phyloP scores from a whole-genome alignment of 352 stramenopile genomes.

The Phytopythium boreale region DNA sequence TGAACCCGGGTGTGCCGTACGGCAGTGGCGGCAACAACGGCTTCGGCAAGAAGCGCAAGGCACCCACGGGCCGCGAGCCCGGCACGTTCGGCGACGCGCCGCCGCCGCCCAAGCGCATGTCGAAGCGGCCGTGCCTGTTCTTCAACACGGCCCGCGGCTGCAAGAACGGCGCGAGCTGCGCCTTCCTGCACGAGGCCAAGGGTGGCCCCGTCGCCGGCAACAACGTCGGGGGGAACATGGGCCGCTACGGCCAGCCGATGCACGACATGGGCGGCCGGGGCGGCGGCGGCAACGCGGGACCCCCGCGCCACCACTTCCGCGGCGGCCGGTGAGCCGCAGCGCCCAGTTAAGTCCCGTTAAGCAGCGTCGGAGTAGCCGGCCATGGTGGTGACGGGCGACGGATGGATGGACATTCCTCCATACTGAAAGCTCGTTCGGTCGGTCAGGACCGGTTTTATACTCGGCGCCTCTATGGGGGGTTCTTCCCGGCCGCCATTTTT shows the following conservation, averaged over 20 bases:
- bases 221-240: neutral
- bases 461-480: neutral
- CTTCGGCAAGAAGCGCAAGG: conserved; percentile 28
- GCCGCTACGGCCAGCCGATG: conserved; percentile 41
- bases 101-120: conserved; percentile 39
- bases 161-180: conserved; percentile 67
- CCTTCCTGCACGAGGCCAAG: conserved; percentile 60
- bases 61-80: conserved; percentile 29
- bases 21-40: conserved; percentile 9
- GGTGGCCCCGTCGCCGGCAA: neutral
- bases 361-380: too few species aligned
- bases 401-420: too few species aligned
- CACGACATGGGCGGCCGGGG: conserved; percentile 34
- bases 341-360: neutral
- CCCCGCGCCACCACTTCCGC: conserved; percentile 37
- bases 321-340: conserved; percentile 37
- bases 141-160: conserved; percentile 63
- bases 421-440: too few species aligned
- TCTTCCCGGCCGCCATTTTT: neutral
- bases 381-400: conserved; percentile 14
- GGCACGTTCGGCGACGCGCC: conserved; percentile 29
- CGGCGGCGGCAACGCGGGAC: neutral
- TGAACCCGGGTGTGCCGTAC: conserved; percentile 17
- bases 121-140: conserved; percentile 65
- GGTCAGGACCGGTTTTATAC: too few species aligned